Evolutionary conservation across 345 rosid genomes (phyloP).

Genomic region (Arabis alpina): DNA sequence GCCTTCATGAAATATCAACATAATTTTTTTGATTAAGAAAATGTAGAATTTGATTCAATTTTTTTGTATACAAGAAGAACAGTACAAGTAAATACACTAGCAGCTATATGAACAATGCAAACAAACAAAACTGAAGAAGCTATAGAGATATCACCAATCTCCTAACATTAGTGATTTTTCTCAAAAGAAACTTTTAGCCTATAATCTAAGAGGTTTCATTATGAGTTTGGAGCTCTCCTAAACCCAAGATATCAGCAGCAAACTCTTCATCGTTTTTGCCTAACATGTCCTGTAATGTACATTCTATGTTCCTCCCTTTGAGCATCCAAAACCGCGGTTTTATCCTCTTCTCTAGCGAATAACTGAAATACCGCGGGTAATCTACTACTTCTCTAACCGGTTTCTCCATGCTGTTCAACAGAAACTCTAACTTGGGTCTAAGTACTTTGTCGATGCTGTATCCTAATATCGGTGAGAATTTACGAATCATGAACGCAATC

Average conservation of each 20-base stretch:
- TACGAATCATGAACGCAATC: constrained; percentile 72
- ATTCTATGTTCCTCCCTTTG: constrained; percentile 59
- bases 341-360: constrained; percentile 84
- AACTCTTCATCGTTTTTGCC: constrained; percentile 84
- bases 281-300: constrained; percentile 79
- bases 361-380: constrained; percentile 89
- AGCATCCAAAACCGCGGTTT: constrained; percentile 80
- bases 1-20: not conserved
- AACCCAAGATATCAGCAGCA: constrained; percentile 64
- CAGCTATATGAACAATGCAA: constrained; percentile 30
- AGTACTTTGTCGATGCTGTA: constrained; percentile 76
- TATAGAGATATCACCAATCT: constrained; percentile 30
- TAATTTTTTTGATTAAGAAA: no score
- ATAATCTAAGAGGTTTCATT: constrained; percentile 24
- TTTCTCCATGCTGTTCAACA: constrained; percentile 65
- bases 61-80: constrained; percentile 20
- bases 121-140: constrained; percentile 40
- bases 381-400: constrained; percentile 64
- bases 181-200: constrained; percentile 27
- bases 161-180: constrained; percentile 21
- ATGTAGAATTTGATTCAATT: constrained; percentile 1
- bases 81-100: constrained; percentile 22
- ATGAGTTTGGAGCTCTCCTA: constrained; percentile 40
- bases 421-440: constrained; percentile 78
- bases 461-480: constrained; percentile 85